These are phyloP conservation scores for Fusarium udum DNA, from an alignment of 2,329 filamentous ascomycete species.

Conservation along the genomic window DNA sequence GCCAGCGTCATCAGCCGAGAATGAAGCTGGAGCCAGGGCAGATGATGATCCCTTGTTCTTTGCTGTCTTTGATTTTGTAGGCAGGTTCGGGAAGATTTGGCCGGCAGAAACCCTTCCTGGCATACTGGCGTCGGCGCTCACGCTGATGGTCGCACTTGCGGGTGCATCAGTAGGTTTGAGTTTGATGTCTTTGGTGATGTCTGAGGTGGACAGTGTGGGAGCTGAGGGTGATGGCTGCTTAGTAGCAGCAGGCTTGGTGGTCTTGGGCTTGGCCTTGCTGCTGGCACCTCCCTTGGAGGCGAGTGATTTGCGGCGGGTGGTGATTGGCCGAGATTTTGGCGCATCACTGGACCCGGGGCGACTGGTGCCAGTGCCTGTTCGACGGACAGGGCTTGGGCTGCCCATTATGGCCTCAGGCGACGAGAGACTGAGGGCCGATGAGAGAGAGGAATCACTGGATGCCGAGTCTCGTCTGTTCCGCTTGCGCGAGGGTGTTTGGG, in stretches of 20 bases:
- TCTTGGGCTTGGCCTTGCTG: conserved; percentile 45
- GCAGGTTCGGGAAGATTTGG: conserved; percentile 47
- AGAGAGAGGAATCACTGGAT: conserved; percentile 56
- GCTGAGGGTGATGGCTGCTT: conserved; percentile 50
- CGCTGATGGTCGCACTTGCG: conserved; percentile 39
- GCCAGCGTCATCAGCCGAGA: conserved; percentile 43
- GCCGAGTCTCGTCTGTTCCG: conserved; percentile 50
- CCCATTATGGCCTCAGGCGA: conserved; percentile 50
- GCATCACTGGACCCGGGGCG: conserved; percentile 46
- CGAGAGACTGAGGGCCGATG: conserved; percentile 52
- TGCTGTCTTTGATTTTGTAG: conserved; percentile 42
- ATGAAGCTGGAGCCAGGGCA: conserved; percentile 18
- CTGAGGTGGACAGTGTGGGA: conserved; percentile 27
- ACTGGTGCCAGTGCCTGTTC: conserved; percentile 39
- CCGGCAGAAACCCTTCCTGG: conserved; percentile 51
- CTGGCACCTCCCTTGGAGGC: conserved; percentile 47
- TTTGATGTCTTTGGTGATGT: conserved; percentile 18
- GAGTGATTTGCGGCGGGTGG: conserved; percentile 52
- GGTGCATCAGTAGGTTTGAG: conserved; percentile 31
- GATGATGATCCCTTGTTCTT: conserved; percentile 45
- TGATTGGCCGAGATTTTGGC: conserved; percentile 54
- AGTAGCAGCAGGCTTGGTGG: conserved; percentile 49
- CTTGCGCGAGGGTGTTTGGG: conserved; percentile 51
- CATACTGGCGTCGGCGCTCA: conserved; percentile 50
- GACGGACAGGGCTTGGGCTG: conserved; percentile 43